phyloP scores from a whole-genome alignment of 306 rosid genomes.

The Betula pendula region DNA sequence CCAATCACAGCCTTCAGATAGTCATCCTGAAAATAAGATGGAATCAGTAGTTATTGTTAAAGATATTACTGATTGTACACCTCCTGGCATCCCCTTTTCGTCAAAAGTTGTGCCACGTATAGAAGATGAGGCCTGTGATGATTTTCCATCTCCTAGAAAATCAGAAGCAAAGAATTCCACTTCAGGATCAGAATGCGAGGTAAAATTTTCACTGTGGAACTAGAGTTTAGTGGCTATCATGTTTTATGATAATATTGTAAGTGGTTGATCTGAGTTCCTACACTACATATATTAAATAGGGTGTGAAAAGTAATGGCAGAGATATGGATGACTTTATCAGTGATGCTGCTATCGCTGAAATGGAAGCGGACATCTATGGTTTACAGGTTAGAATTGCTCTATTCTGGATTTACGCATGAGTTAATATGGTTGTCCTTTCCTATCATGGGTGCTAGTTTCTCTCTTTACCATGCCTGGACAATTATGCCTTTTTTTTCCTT shows the following conservation, averaged over 20 bases:
- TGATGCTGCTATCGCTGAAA: constrained; percentile 58
- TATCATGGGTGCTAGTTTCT: constrained; percentile 20
- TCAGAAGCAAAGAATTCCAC: constrained; percentile 33
- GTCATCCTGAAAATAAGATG: constrained; percentile 26
- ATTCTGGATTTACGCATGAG: constrained; percentile 21
- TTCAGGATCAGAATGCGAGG: constrained; percentile 51
- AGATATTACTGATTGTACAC: constrained; percentile 37
- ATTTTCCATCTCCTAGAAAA: constrained; percentile 34
- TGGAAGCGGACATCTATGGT: constrained; percentile 71
- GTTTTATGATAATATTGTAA: constrained; percentile 22
- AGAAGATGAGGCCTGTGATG: constrained; percentile 48
- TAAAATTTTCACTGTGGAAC: constrained; percentile 34
- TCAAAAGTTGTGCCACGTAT: constrained; percentile 40
- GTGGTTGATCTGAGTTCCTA: constrained; percentile 19
- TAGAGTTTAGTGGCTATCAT: not conserved
- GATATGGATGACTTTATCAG: constrained; percentile 41
- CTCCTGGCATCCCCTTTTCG: constrained; percentile 41
- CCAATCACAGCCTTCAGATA: constrained; percentile 27
- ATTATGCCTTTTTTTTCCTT: not conserved
- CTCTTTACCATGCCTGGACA: constrained; percentile 8
- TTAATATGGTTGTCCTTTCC: constrained; percentile 12
- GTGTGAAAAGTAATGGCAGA: constrained; percentile 33
- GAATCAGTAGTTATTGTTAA: constrained; percentile 35
- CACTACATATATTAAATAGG: constrained; percentile 41
- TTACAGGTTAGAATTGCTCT: constrained; percentile 67